These are phyloP conservation scores for Aureobasidium namibiae DNA, from an alignment of 2,329 filamentous ascomycete species.

Conservation along the genomic window DNA sequence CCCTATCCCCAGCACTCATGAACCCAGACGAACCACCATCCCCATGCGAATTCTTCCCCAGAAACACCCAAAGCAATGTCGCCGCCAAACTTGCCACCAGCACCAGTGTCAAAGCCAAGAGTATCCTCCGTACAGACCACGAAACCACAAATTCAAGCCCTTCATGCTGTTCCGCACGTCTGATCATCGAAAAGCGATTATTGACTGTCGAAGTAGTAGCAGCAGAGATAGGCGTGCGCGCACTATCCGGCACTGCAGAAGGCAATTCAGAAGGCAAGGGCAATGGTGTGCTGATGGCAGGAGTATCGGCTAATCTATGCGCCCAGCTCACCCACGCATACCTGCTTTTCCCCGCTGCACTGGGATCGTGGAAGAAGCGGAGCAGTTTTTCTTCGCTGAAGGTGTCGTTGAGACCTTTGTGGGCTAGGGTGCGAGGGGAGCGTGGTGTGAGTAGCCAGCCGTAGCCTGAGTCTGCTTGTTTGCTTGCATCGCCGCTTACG, in stretches of 20 bases:
- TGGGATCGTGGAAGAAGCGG: slow-evolving; percentile 27
- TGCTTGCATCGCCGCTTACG: slow-evolving; percentile 20
- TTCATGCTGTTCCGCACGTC: slow-evolving; percentile 21
- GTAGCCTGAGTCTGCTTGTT: slow-evolving; percentile 21
- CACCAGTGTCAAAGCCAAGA: slow-evolving; percentile 22
- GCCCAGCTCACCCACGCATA: slow-evolving; percentile 40
- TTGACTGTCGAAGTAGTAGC: not conserved
- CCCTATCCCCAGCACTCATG: slow-evolving; percentile 26
- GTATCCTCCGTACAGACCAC: slow-evolving; percentile 26
- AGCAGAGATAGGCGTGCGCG: not conserved
- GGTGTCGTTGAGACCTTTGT: slow-evolving; percentile 24
- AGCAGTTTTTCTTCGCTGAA: slow-evolving; percentile 35
- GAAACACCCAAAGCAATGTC: slow-evolving; percentile 29
- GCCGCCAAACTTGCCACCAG: slow-evolving; percentile 23
- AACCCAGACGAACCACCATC: slow-evolving; percentile 19
- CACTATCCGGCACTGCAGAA: not conserved
- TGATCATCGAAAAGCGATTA: slow-evolving; percentile 7
- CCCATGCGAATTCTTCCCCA: slow-evolving; percentile 22
- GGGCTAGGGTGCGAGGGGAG: slow-evolving; percentile 23
- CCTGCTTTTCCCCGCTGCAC: slow-evolving; percentile 27
- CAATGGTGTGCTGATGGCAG: not conserved
- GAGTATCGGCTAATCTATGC: slow-evolving; percentile 26
- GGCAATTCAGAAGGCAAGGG: not conserved
- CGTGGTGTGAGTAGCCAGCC: slow-evolving; percentile 23
- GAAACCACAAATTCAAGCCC: slow-evolving; percentile 29